phyloP scores from a whole-genome alignment of 805 yeast species.

The Kluyveromyces siamensis region DNA sequence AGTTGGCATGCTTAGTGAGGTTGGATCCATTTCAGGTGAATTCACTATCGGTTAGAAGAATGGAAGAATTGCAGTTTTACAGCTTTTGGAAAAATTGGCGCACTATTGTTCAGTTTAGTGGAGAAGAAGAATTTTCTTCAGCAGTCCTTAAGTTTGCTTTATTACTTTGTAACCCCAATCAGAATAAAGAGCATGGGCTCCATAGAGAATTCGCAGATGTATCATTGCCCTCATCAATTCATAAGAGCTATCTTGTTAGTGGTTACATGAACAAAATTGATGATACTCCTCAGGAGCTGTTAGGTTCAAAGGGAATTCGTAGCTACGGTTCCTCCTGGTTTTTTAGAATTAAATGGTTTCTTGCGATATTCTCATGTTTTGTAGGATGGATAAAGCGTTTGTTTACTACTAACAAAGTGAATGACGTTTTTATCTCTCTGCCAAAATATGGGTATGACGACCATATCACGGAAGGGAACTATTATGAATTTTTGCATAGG shows the following conservation, averaged over 20 bases:
- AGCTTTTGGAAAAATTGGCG: constrained; percentile 24
- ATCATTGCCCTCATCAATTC: constrained; percentile 13
- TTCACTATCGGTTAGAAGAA: constrained; percentile 4
- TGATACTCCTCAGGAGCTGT: constrained; percentile 11
- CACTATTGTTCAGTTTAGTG: constrained; percentile 22
- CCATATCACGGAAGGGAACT: constrained; percentile 22
- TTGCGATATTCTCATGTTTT: neutral
- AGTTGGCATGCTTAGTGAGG: constrained; percentile 52
- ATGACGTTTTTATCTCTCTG: neutral
- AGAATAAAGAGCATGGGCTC: constrained; percentile 14
- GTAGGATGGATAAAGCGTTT: neutral
- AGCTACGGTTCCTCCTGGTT: neutral
- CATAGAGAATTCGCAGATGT: constrained; percentile 20
- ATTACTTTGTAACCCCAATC: constrained; percentile 17
- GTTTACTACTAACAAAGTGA: neutral
- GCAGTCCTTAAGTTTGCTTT: constrained; percentile 16
- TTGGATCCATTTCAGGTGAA: constrained; percentile 18
- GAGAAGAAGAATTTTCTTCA: constrained; percentile 24
- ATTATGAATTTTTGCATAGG: constrained; percentile 11
- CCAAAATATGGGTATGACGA: constrained; percentile 11
- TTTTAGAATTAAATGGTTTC: neutral
- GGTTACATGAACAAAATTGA: constrained; percentile 14
- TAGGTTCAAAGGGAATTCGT: neutral
- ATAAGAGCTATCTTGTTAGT: constrained; percentile 14
- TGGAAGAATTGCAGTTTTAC: constrained; percentile 20